Percentiles rank a stretch among this genome's conserved stretches.
Evolutionary conservation across 2,329 filamentous ascomycete genomes (phyloP).

Genomic region (Cytospora leucostoma): DNA sequence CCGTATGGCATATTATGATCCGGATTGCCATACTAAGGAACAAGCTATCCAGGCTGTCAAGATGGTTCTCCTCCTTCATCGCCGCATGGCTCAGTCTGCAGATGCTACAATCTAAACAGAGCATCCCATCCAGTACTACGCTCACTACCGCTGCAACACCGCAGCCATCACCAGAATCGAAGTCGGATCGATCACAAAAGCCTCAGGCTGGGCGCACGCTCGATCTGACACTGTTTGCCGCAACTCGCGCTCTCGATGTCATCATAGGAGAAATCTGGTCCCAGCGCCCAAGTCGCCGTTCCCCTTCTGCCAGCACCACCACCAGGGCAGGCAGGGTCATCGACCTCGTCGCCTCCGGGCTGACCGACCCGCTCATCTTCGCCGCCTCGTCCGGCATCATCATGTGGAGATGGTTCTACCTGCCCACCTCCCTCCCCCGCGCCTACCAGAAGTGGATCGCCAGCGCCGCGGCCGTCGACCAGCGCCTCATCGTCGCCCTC

Average conservation of each 20-base stretch:
- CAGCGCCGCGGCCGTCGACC: constrained; percentile 73
- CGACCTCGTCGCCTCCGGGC: constrained; percentile 44
- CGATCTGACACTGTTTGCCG: constrained; percentile 79
- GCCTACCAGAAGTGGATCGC: constrained; percentile 83
- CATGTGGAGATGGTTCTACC: constrained; percentile 90
- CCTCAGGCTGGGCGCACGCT: constrained; percentile 70
- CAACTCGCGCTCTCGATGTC: constrained; percentile 71
- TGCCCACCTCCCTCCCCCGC: constrained; percentile 67
- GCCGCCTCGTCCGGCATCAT: constrained; percentile 70
- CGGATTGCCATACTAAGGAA: constrained; percentile 7
- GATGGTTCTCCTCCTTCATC: constrained; percentile 59
- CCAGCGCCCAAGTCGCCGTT: constrained; percentile 47
- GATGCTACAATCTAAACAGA: constrained; percentile 59
- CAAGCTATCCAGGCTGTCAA: constrained; percentile 47
- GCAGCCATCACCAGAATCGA: not conserved
- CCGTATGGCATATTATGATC: not conserved
- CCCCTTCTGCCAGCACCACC: constrained; percentile 28
- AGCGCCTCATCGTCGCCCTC: constrained; percentile 72
- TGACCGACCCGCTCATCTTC: constrained; percentile 71
- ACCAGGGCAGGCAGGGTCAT: constrained; percentile 30
- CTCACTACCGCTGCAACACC: constrained; percentile 24
- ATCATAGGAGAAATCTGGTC: constrained; percentile 67
- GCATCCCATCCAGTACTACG: constrained; percentile 29
- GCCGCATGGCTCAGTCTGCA: constrained; percentile 59
- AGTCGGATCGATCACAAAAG: constrained; percentile 1